Conservation (phyloP, 2,329 filamentous ascomycete genomes). For the Cladosporium sp. region DNA sequence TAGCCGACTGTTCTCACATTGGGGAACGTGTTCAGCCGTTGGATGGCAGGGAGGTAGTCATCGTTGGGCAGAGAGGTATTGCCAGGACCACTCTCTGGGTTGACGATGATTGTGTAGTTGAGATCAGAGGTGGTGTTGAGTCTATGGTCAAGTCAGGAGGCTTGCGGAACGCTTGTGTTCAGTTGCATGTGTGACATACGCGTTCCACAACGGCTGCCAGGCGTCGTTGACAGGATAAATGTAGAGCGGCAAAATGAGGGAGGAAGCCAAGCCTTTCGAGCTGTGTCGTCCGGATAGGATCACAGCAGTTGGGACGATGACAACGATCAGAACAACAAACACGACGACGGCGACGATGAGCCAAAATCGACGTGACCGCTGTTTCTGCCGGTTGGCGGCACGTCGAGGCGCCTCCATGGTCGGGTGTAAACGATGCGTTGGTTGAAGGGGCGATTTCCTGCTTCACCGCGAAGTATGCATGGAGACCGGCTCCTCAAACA, state of each 20-base stretch:
- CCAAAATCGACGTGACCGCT: conserved; percentile 11
- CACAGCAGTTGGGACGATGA: conserved; percentile 16
- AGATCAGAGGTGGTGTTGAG: conserved; percentile 14
- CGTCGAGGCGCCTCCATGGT: conserved; percentile 12
- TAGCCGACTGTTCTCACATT: conserved; percentile 26
- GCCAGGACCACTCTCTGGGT: conserved; percentile 19
- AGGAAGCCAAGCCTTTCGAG: conserved; percentile 13
- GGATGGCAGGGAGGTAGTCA: conserved; percentile 23
- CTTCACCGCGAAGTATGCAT: conserved; percentile 1
- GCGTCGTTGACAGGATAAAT: conserved; percentile 14
- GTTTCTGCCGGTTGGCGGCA: conserved; percentile 10
- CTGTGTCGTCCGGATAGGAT: conserved; percentile 11
- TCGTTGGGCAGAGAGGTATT: conserved; percentile 15
- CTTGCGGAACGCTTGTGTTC: not conserved
- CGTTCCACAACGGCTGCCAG: conserved; percentile 17
- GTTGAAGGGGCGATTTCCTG: not conserved
- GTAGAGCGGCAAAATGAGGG: conserved; percentile 17
- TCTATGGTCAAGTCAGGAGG: not conserved
- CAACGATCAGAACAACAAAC: conserved; percentile 12
- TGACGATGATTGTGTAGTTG: conserved; percentile 20
- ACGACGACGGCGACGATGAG: conserved; percentile 7
- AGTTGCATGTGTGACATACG: conserved; percentile 11
- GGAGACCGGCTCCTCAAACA: not conserved
- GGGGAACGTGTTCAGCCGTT: conserved; percentile 21
- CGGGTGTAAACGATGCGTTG: not conserved